phyloP scores from a whole-genome alignment of 768 basidiomycete species.

The Panellus pusillus region DNA sequence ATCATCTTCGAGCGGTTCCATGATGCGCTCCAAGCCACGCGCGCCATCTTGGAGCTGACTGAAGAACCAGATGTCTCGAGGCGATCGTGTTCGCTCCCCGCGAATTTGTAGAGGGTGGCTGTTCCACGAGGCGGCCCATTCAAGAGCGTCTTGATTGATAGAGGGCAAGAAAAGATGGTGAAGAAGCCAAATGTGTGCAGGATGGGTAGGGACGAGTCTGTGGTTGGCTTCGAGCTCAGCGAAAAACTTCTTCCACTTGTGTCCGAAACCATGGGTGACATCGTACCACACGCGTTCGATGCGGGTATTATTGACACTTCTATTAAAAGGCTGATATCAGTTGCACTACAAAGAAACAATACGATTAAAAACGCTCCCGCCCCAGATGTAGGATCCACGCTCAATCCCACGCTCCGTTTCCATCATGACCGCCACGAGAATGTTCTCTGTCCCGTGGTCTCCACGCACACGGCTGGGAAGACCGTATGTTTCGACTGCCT shows the following conservation, averaged over 20 bases:
- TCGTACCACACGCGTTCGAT: conserved; percentile 31
- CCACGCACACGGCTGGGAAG: conserved; percentile 33
- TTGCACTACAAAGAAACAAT: too few species aligned
- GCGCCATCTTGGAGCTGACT: conserved; percentile 20
- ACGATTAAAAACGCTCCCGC: conserved; percentile 28
- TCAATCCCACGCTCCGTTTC: conserved; percentile 17
- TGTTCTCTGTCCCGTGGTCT: conserved; percentile 42
- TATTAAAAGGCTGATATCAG: too few species aligned
- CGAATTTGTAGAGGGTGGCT: conserved; percentile 17
- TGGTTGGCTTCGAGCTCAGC: conserved; percentile 24
- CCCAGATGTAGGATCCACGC: conserved; percentile 38
- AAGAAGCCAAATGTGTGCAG: conserved; percentile 31
- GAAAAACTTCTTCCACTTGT: conserved; percentile 35
- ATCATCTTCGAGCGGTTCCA: background rate
- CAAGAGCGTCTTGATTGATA: conserved; percentile 26
- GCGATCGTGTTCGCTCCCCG: conserved; percentile 12
- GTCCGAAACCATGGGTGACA: conserved; percentile 26
- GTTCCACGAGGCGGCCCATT: conserved; percentile 32
- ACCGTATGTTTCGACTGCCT: conserved; percentile 25
- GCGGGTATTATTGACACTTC: conserved; percentile 15
- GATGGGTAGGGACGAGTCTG: conserved; percentile 18
- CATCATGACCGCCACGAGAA: conserved; percentile 34
- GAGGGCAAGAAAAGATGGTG: conserved; percentile 28
- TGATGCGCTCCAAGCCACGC: conserved; percentile 11
- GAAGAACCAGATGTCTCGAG: conserved; percentile 22